Conservation (phyloP, 371 early-diverging fungal genomes). For the Mucor racemosus region DNA sequence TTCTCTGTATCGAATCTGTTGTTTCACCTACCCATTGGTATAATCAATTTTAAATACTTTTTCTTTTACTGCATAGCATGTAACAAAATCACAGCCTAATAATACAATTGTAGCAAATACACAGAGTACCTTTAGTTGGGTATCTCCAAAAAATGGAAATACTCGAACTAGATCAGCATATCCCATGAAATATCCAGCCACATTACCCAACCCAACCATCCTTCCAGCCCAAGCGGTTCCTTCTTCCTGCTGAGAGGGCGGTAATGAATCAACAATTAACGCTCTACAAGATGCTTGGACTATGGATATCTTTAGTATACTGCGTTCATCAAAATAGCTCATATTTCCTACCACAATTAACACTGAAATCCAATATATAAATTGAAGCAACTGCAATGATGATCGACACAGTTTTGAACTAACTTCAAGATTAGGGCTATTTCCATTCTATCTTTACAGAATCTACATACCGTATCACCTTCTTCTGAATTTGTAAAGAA, state of each 20-base stretch:
- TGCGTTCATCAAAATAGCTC: background rate
- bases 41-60: slow-evolving; percentile 25
- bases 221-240: slow-evolving; percentile 94
- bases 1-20: background rate
- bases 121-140: slow-evolving; percentile 84
- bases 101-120: slow-evolving; percentile 73
- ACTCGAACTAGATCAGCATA: slow-evolving; percentile 73
- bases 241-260: slow-evolving; percentile 78
- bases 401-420: slow-evolving; percentile 57
- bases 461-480: slow-evolving; percentile 37
- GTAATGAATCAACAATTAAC: slow-evolving; percentile 85
- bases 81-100: slow-evolving; percentile 61
- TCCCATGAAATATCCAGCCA: slow-evolving; percentile 89
- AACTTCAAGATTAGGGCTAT: background rate
- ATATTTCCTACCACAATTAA: slow-evolving; percentile 74
- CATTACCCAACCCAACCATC: slow-evolving; percentile 89
- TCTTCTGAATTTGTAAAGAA: slow-evolving; percentile 45
- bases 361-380: slow-evolving; percentile 89
- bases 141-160: slow-evolving; percentile 79
- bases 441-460: background rate
- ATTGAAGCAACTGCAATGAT: slow-evolving; percentile 80
- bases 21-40: background rate
- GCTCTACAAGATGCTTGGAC: slow-evolving; percentile 88
- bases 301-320: slow-evolving; percentile 18
- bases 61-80: slow-evolving; percentile 73